Evolutionary conservation across 2,329 filamentous ascomycete species (phyloP), one percentile per base, ranked within the genome.

Genomic region (Cercospora zeae-maydis): DNA sequence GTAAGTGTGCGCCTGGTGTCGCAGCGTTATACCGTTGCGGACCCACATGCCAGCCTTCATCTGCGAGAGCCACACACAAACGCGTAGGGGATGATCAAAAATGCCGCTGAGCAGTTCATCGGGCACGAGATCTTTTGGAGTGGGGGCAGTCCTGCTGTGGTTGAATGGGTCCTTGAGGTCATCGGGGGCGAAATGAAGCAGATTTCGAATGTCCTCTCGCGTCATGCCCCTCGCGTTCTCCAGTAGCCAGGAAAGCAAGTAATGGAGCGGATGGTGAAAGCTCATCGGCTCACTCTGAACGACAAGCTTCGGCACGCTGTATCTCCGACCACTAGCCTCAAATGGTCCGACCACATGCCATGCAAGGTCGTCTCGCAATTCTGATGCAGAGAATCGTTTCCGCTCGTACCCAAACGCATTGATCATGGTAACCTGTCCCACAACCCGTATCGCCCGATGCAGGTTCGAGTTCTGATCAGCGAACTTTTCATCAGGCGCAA

Each of bases 31-130:
- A 1, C 95, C 95, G 74, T 99, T 99, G 61, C 95, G 88, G 66
- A 99, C 93, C 95, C 96, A 99, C 88, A 98, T 96, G 57, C 92
- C 91, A 16, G 93, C 92, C 76, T 96, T 96, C 87, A 99, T 98
- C 79, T 99, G 96, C 5, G 95, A 91, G 33, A 99, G 82, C 95
- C 95, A 99, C 19, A 92, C 92, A 74, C 92, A 97, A 0, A 98
- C 93, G 58, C 96, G 86, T 3, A 99, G 81, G 0, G 96, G 93
- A 71, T 91, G 96, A 75, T 99, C 95, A 72, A 99, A 96, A 57
- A 92, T 86, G 11, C 66, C 69, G 54, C 66, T 66, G 13, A 74
- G 63, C 9, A 75, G 65, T 55, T 75, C 71, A 57, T 73, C 72
- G 13, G 64, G 39, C 3, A 68, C 69, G 24, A 74, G 61, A 4